Percentiles rank a stretch among this genome's conserved stretches.
Evolutionary conservation across 2,329 filamentous ascomycete species (phyloP).

Genomic region (Aspergillus arachidicola): DNA sequence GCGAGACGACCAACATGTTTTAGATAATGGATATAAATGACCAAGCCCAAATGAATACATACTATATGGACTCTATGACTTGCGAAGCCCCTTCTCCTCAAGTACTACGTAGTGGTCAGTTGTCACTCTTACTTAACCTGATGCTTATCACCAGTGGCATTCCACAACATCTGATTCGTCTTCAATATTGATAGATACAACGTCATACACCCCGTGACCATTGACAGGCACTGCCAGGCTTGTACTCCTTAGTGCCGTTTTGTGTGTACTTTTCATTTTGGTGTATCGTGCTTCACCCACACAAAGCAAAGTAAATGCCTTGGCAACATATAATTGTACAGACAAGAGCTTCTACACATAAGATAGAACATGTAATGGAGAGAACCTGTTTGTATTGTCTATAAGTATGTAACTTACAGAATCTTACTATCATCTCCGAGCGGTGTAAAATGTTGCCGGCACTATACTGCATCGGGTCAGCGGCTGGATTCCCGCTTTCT

Average conservation of each 20-base stretch:
- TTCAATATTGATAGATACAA: background rate
- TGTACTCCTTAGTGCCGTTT: background rate
- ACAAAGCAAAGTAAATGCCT: background rate
- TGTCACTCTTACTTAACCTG: background rate
- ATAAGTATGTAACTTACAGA: background rate
- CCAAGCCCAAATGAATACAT: conserved; percentile 4
- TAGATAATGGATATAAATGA: conserved; percentile 17
- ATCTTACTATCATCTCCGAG: conserved; percentile 1
- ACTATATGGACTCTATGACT: background rate
- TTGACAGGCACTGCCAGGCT: no score
- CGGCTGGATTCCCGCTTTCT: conserved; percentile 20
- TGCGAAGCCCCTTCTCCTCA: background rate
- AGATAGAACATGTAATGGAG: no score
- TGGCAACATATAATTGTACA: background rate
- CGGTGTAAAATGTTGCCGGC: conserved; percentile 23
- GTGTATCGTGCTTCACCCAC: background rate
- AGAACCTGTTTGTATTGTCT: background rate
- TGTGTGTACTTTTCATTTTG: background rate
- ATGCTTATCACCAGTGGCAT: background rate
- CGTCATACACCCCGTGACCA: background rate
- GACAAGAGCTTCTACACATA: background rate
- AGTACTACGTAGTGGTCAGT: background rate
- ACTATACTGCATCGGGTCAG: conserved; percentile 23
- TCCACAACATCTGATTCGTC: background rate
- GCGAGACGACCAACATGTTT: conserved; percentile 18